Evolutionary conservation across 2,329 filamentous ascomycete species (phyloP), one percentile per base, ranked within the genome.

Genomic region (Mycosphaerelloides madeirae): DNA sequence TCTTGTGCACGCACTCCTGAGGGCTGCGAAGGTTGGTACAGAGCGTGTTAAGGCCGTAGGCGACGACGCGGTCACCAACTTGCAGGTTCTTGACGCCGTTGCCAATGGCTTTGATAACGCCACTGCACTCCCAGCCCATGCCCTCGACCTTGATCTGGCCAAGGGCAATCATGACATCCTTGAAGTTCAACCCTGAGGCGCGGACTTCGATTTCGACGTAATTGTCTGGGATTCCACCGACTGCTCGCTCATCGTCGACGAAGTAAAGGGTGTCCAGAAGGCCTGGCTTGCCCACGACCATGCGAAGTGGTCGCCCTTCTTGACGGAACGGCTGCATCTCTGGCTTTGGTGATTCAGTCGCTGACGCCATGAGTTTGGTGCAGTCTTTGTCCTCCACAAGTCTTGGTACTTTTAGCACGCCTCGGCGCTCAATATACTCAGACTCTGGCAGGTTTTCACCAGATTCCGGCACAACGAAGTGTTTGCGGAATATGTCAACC

Each of bases 121-220:
- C 39, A 11, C 16, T 22, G 19, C 7, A 22, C 13, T 42, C 39
- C 9, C 6, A n/a, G n/a, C 37, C 37, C 11, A 29, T 3, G 3
- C 31, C 3, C 13, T 3, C 6, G 12, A 16, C 14, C 3, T 19
- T 4, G 4, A 39, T 9, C 25, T 31, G 22, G 6, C 37, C 37
- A 13, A 39, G 3, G n/a, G 37, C 20, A 4, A 31, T 28, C 13
- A 39, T 7, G 25, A 39, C 25, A 12, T 39, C 37, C 22, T 31
- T 29, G 13, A 39, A 29, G 41, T 43, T 43, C 20, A 37, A 18
- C 11, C 41, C 41, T n/a, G 14, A 14, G n/a, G 41, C 22, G 18
- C 22, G 19, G 16, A 37, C 41, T n/a, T 36, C 41, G 22, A 43
- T 25, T 20, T 43, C 41, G 14, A 43, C 41, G 28, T 8, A 29